Evolutionary conservation across 1,284 basidiomycete genomes (phyloP), one percentile per base, ranked within the genome.

Genomic region (Rhizoctonia solani): DNA sequence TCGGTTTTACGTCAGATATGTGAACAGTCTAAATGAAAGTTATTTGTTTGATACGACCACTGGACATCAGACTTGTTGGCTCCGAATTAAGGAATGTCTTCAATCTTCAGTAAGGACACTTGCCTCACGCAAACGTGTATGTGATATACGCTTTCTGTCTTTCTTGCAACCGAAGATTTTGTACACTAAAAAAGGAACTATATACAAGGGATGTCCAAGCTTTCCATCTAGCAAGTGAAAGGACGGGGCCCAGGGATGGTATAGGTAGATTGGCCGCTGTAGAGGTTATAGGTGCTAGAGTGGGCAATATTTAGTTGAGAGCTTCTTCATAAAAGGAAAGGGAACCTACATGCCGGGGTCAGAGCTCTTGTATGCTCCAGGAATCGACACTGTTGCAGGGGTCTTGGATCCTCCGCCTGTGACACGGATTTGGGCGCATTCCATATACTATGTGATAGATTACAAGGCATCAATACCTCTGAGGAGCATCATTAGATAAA

Each of bases 301-400:
- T 63, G 30, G 42, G 42, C 29, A 23, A 9, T n/a, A n/a, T n/a
- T n/a, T n/a, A n/a, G n/a, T n/a, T n/a, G n/a, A n/a, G n/a, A n/a
- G n/a, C n/a, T n/a, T n/a, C n/a, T n/a, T n/a, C 2, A 34, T 27
- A 44, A 32, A 13, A n/a, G 9, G 49, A 54, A 9, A 23, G 50
- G 8, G 29, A 25, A 47, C 29, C 14, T 55, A 53, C 49, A 52
- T 53, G 30, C 46, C 52, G 13, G 46, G n/a, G 29, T 54, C 59
- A 23, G 19, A 41, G 39, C 59, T 27, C 47, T 50, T 63, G 47
- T 63, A 63, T 50, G 59, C 59, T 39, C 69, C 81, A 5, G 81
- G 81, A 79, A 84, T 82, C 71, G 77, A 81, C 39, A 83, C 81
- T 3, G 80, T 82, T 4, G 80, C 77, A 3, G 82, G 82, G 23